Conservation (phyloP, 2,329 filamentous ascomycete genomes). For the Aspergillus sp. region DNA sequence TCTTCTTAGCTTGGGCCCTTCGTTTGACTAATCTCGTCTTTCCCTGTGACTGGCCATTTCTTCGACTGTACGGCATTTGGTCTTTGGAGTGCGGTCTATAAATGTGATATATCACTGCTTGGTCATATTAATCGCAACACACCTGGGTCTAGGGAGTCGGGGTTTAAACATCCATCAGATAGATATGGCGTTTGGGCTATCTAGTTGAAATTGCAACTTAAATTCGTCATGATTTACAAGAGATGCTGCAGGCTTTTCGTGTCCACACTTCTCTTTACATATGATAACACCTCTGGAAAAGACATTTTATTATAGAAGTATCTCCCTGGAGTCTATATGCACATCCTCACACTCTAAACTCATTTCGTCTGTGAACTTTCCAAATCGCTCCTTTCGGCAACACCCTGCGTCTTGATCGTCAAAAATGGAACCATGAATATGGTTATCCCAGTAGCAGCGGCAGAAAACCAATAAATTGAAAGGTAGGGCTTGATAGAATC, state of each 20-base stretch:
- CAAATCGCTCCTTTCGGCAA: neutral
- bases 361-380: neutral
- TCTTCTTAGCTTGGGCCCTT: slow-evolving; percentile 55
- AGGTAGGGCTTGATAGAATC: slow-evolving; percentile 21
- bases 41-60: neutral
- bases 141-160: no score
- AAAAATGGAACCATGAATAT: slow-evolving; percentile 25
- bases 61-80: neutral
- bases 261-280: no score
- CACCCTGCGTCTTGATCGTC: slow-evolving; percentile 23
- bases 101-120: neutral
- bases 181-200: no score
- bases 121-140: no score
- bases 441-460: slow-evolving; percentile 20
- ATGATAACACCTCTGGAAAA: neutral
- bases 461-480: slow-evolving; percentile 25
- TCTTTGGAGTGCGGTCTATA: slow-evolving; percentile 1
- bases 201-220: no score
- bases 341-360: neutral
- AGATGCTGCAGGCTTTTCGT: no score
- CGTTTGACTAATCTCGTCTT: slow-evolving; percentile 40
- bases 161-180: no score
- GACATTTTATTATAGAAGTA: neutral
- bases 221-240: no score
- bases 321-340: neutral